Conservation (phyloP, 371 early-diverging fungal species). For the Mucor circinelloides region DNA sequence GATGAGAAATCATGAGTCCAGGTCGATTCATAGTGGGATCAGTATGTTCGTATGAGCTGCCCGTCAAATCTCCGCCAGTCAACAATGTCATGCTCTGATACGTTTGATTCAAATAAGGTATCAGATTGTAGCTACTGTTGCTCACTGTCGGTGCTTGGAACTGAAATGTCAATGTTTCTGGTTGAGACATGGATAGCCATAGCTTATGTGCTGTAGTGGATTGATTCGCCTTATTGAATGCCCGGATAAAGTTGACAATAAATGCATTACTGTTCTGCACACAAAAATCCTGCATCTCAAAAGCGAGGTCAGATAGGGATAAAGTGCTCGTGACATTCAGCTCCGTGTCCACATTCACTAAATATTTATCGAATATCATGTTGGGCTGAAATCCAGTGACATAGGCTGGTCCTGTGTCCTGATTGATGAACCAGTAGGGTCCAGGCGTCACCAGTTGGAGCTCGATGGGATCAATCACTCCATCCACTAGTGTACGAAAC, state of each 20-base stretch:
- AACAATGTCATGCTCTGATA: slow-evolving; percentile 42
- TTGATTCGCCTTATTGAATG: slow-evolving; percentile 38
- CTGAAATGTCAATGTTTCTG: slow-evolving; percentile 34
- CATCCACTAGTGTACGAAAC: slow-evolving; percentile 38
- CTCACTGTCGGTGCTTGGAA: slow-evolving; percentile 29
- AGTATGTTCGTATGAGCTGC: slow-evolving; percentile 23
- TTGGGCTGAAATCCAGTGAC: slow-evolving; percentile 51
- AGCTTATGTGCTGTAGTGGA: slow-evolving; percentile 34
- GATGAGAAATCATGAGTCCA: slow-evolving; percentile 45
- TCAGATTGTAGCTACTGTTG: slow-evolving; percentile 36
- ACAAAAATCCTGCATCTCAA: slow-evolving; percentile 51
- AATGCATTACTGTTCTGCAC: slow-evolving; percentile 39
- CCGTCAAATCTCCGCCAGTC: slow-evolving; percentile 34
- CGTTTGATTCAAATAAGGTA: slow-evolving; percentile 35
- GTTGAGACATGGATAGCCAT: slow-evolving; percentile 36
- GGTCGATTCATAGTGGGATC: slow-evolving; percentile 40
- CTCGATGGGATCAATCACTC: slow-evolving; percentile 35
- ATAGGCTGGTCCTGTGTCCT: slow-evolving; percentile 42
- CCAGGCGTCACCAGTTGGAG: slow-evolving; percentile 44
- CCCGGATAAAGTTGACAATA: slow-evolving; percentile 45
- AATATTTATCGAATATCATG: slow-evolving; percentile 54
- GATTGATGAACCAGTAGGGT: slow-evolving; percentile 37
- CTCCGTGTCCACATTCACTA: slow-evolving; percentile 26
- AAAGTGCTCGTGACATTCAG: slow-evolving; percentile 12
- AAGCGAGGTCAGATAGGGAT: slow-evolving; percentile 30